Evolutionary conservation across 257 asterid species (phyloP).

Genomic region (Nicotiana noctiflora): DNA sequence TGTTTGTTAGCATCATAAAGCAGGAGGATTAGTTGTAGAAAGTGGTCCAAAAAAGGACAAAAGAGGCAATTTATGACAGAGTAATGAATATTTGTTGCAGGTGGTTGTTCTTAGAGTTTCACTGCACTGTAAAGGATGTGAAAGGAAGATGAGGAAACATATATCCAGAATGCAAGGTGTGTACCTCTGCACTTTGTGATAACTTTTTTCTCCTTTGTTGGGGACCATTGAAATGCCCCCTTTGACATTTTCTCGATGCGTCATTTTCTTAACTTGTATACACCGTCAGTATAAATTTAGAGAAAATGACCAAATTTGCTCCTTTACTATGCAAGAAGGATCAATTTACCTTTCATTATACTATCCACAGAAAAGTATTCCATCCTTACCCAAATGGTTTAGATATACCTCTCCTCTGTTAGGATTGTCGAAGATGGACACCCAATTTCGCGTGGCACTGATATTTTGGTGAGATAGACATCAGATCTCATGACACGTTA

Average conservation of each 20-base stretch:
- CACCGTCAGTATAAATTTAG: too few species aligned
- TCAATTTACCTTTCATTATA: too few species aligned
- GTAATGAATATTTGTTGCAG: constrained; percentile 13
- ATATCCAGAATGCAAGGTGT: constrained; percentile 21
- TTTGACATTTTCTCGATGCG: not conserved
- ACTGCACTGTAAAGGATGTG: constrained; percentile 20
- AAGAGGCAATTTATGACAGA: not conserved
- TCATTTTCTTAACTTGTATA: too few species aligned
- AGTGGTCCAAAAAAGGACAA: not conserved
- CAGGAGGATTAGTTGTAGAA: not conserved
- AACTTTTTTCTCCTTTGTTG: not conserved
- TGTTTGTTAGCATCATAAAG: not conserved
- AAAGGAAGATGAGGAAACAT: constrained; percentile 17
- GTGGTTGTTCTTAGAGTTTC: constrained; percentile 20
- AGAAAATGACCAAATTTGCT: too few species aligned
- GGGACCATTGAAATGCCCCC: not conserved
- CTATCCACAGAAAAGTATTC: too few species aligned
- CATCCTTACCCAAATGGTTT: too few species aligned
- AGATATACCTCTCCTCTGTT: too few species aligned
- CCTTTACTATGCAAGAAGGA: too few species aligned
- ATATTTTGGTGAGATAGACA: too few species aligned
- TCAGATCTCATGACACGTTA: too few species aligned
- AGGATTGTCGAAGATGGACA: too few species aligned
- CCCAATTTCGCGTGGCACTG: too few species aligned
- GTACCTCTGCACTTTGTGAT: not conserved